Evolutionary conservation across 345 rosid genomes (phyloP), one percentile per base, ranked within the genome.

Genomic region (Hypericum androsaemum): DNA sequence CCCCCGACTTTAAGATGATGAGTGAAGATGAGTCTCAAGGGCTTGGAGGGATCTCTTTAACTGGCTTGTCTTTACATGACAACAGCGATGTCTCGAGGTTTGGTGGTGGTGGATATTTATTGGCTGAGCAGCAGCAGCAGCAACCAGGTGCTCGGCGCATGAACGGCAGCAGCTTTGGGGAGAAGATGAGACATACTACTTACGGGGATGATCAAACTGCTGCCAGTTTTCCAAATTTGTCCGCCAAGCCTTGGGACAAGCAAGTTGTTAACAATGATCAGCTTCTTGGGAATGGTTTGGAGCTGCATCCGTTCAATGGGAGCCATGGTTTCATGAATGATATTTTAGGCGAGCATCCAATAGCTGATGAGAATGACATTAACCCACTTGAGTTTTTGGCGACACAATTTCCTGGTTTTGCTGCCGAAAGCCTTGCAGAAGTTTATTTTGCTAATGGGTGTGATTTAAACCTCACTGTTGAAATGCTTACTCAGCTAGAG

Each of bases 401-500:
- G 28, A 77, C 85, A 52, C 81, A 85, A 45, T 94, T 94, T 66
- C 92, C 99, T 62, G 99, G 95, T 22, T 94, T 94, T 67, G 88
- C 94, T 58, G 76, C 86, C 48, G 99, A 88, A 69, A 88, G 99
- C 76, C 89, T 94, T 36, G 82, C 87, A 12, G 97, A 94, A 69
- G 99, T 94, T 56, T 94, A 77, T 73, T 72, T 69, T 63, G 94
- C 99, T 59, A 88, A 80, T 77, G 87, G 89, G 12, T 81, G 87
- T 66, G 97, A 94, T 72, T 65, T 94, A 66, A 83, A 80, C 57
- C 70, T 83, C 70, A 94, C 99, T 10, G 64, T 94, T 55, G 99
- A 94, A 72, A 94, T 88, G 90, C 97, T 94, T 56, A 94, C 87
- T 61, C 97, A 88, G 71, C 89, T 94, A 15, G 99, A 94, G 99